Base-by-base conservation (phyloP, 306 rosid genomes). In the Begonia masoniana region DNA sequence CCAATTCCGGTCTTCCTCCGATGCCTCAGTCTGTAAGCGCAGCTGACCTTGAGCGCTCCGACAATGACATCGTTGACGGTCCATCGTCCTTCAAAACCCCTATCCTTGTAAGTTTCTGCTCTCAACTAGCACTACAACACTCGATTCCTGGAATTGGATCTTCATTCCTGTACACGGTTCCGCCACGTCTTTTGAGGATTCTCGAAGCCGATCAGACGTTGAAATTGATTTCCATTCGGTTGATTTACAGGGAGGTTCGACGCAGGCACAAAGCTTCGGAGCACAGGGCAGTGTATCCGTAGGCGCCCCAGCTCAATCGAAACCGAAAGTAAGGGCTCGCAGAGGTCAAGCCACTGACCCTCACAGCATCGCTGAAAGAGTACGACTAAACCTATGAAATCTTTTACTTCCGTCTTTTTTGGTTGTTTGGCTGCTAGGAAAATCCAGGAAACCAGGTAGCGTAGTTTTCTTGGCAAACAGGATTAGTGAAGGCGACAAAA, bases 331-430 rank as follows among this genome's bases (percentile, higher is more conserved):
- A 10, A 81, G 99, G 68, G 99, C 99, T 1, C 66, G 99, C 50
- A 69, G 99, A 59, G 99, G 99, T 26, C 99, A 92, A 72, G 99
- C 99, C 26, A 92, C 99, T 35, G 99, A 92, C 57, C 99, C 99
- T 42, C 99, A 92, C 71, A 86, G 96, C 64, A 92, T 92, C 52
- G 99, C 99, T 3, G 99, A 92, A 68, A 81, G 99, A 68, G 99
- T 81, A 78, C 47, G 63, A 58, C 57, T 65, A 55, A 24, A 55
- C 36, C 49, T 50, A 4, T 15, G 19, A n/a, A 49, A 41, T 51
- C 46, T 35, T 47, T 19, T n/a, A 2, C 13, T 39, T 60, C 15
- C n/a, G 4, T 15, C 23, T 16, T 10, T 9, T 10, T 4, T 31
- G 24, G 11, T 31, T 15, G 76, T 66, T 69, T 65, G 56, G 68